Evolutionary conservation across 2,329 filamentous ascomycete species (phyloP).

Genomic region (Paradendryphiella salina): DNA sequence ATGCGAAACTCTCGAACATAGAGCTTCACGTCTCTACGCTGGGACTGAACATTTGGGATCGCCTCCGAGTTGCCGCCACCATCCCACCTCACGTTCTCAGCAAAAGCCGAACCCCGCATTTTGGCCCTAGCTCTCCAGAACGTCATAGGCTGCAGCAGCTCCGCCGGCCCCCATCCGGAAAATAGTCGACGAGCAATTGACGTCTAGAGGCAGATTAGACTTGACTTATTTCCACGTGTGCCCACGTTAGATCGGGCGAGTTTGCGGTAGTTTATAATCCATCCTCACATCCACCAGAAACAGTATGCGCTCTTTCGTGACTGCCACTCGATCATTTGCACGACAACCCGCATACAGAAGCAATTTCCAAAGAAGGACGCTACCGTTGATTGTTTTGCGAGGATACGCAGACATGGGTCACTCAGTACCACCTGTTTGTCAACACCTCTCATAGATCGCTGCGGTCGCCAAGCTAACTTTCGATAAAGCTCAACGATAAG

Average conservation of each 20-base stretch:
- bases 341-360: constrained; percentile 37
- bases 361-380: constrained; percentile 36
- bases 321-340: constrained; percentile 38
- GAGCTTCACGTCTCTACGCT: not conserved
- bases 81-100: constrained; percentile 1
- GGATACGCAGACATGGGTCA: constrained; percentile 51
- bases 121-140: constrained; percentile 13
- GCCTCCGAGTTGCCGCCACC: not conserved
- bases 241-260: constrained; percentile 3
- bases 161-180: not conserved
- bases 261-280: constrained; percentile 7
- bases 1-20: not conserved
- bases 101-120: constrained; percentile 15
- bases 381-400: constrained; percentile 45
- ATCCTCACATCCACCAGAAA: not conserved
- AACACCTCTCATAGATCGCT: not conserved
- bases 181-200: constrained; percentile 7
- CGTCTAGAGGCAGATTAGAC: constrained; percentile 5
- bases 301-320: constrained; percentile 42
- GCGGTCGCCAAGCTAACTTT: constrained; percentile 15
- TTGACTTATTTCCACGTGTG: constrained; percentile 6
- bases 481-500: constrained; percentile 52
- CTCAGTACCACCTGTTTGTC: constrained; percentile 47
- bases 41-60: not conserved
- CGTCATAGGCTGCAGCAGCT: constrained; percentile 12